These are phyloP conservation scores for Coccomyxa sp. DNA, from an alignment of 139 green algal species.

Conservation along the genomic window DNA sequence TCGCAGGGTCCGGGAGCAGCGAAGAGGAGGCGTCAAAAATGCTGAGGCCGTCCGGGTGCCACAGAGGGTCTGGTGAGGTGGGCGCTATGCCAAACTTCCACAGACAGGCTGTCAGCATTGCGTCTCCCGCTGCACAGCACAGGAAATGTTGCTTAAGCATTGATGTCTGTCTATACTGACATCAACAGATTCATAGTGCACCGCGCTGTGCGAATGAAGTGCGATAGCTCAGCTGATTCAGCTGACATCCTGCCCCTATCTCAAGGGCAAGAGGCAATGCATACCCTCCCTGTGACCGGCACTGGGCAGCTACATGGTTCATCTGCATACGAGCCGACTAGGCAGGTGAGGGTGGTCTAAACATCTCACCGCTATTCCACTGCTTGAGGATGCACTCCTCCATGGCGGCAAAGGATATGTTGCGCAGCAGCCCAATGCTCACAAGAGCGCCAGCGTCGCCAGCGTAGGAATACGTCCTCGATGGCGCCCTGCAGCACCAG, in stretches of 20 bases:
- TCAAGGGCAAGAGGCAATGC: too few relatives aligned
- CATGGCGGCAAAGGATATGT: conserved; percentile 5
- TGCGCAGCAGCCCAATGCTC: conserved; percentile 14
- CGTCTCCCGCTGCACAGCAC: conserved; percentile 7
- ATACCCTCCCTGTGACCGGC: too few relatives aligned
- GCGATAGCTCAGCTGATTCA: too few relatives aligned
- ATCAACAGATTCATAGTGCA: too few relatives aligned
- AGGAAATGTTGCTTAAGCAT: not conserved
- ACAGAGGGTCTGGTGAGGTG: conserved; percentile 5
- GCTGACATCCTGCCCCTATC: too few relatives aligned
- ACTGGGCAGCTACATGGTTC: too few relatives aligned
- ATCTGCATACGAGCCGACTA: too few relatives aligned
- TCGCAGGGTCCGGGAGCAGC: not conserved
- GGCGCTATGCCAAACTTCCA: conserved; percentile 12
- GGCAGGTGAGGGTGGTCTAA: too few relatives aligned
- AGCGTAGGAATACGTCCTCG: conserved; percentile 5
- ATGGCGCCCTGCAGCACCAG: not conserved
- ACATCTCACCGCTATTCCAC: not conserved
- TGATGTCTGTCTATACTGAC: too few relatives aligned
- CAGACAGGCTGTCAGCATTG: conserved; percentile 21
- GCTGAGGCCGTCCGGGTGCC: not conserved
- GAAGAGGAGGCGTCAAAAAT: not conserved
- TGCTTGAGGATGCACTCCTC: conserved; percentile 7
- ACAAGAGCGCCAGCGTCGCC: conserved; percentile 19
- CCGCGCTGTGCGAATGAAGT: too few relatives aligned